Conservation (phyloP, 1,284 basidiomycete genomes). For the Leccinum pseudoinsigne region DNA sequence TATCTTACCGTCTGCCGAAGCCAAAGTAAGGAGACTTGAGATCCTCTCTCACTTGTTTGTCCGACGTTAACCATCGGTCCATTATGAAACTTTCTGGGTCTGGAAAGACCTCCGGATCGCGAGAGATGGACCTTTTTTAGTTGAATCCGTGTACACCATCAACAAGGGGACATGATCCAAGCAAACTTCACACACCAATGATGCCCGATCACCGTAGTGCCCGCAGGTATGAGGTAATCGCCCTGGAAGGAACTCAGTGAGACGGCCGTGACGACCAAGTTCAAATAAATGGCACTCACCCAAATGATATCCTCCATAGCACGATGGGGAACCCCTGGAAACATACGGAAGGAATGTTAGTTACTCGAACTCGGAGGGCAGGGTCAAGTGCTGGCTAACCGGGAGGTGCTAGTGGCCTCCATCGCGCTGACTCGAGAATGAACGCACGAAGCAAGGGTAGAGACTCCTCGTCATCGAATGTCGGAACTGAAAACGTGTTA, state of each 20-base stretch:
- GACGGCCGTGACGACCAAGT: background rate
- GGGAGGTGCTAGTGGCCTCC: slow-evolving; percentile 7
- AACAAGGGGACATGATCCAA: background rate
- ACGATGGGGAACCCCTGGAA: slow-evolving; percentile 6
- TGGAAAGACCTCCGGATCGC: slow-evolving; percentile 14
- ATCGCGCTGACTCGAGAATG: slow-evolving; percentile 15
- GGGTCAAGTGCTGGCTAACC: background rate
- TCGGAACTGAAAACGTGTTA: slow-evolving; percentile 2
- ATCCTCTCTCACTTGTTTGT: slow-evolving; percentile 7
- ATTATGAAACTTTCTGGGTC: slow-evolving; percentile 10
- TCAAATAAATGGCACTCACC: slow-evolving; percentile 1
- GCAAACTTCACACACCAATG: slow-evolving; percentile 5
- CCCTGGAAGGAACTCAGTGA: slow-evolving; percentile 3
- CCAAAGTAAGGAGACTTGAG: slow-evolving; percentile 13
- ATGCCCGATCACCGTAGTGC: slow-evolving; percentile 11
- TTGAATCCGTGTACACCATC: background rate
- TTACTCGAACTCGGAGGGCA: background rate
- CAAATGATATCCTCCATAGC: slow-evolving; percentile 15
- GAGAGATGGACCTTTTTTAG: background rate
- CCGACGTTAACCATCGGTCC: slow-evolving; percentile 8
- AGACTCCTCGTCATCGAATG: slow-evolving; percentile 8
- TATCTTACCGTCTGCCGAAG: slow-evolving; percentile 13
- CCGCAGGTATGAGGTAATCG: slow-evolving; percentile 12
- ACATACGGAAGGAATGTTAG: background rate
- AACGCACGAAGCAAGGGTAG: slow-evolving; percentile 10